Conservation (phyloP, 2,329 filamentous ascomycete species). For the Stenocarpella maydis region DNA sequence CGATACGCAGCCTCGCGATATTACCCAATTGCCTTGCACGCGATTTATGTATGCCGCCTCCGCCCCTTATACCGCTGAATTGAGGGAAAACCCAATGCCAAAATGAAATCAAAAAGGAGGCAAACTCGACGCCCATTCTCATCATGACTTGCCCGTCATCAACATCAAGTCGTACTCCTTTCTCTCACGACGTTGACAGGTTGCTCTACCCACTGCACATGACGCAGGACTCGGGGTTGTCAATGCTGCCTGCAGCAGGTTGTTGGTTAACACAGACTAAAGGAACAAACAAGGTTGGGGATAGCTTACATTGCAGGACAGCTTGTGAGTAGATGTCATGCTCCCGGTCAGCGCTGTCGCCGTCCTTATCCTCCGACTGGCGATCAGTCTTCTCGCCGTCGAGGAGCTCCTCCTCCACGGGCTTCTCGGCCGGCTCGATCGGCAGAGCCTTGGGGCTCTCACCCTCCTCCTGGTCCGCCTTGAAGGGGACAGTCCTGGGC, state of each 20-base stretch:
- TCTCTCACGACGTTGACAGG: neutral
- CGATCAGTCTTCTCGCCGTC: constrained; percentile 56
- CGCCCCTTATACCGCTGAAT: constrained; percentile 15
- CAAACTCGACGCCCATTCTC: constrained; percentile 27
- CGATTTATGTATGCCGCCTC: constrained; percentile 26
- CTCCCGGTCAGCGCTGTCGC: constrained; percentile 78
- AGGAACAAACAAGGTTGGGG: too few species aligned
- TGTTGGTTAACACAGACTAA: constrained; percentile 43
- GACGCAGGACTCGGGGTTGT: constrained; percentile 91
- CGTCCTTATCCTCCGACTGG: constrained; percentile 78
- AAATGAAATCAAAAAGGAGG: constrained; percentile 6
- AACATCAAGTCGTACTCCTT: constrained; percentile 29
- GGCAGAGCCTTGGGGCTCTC: constrained; percentile 82
- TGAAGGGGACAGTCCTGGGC: constrained; percentile 66
- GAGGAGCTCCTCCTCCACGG: constrained; percentile 69
- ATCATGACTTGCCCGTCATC: constrained; percentile 16
- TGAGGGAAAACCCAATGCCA: constrained; percentile 15
- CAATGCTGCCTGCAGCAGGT: constrained; percentile 79
- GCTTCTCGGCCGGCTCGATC: constrained; percentile 71
- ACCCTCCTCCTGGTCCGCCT: constrained; percentile 78
- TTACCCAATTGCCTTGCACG: constrained; percentile 32
- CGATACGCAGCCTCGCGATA: constrained; percentile 23
- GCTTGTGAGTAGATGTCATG: constrained; percentile 95
- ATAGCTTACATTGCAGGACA: constrained; percentile 79
- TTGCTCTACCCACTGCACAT: constrained; percentile 90